Evolutionary conservation across 176 grass and related monocot genomes (phyloP), one percentile per base, ranked within the genome.

Genomic region (Phragmites australis): DNA sequence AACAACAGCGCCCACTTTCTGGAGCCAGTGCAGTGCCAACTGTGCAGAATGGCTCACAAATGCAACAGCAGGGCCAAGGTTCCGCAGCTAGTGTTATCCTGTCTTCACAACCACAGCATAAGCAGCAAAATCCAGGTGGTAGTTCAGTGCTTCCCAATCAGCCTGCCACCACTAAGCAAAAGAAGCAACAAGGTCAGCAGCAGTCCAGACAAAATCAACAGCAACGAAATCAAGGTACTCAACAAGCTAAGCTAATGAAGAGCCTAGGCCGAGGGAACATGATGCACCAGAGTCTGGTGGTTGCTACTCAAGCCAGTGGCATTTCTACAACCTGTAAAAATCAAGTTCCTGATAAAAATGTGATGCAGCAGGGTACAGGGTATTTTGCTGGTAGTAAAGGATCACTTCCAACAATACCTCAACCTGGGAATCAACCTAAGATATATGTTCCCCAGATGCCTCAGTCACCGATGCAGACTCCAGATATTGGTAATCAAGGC

Each of bases 191-290:
- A 60, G 75, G 63, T 76, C 90, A 85, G 50, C 91, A 84, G 57
- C 93, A 97, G 25, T 84, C 85, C 52, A 94, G 88, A 72, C 93
- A 89, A 87, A 89, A 87, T 69, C 85, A 84, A 60, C 93, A 96
- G 81, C 90, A 87, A 86, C 80, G 97, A 32, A 88, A 91, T 70
- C 97, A 91, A 70, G 81, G 82, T 73, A 94, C 88, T 75, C 96
- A 96, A 64, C 91, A 90, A 75, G 86, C 84, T 74, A 99, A 96
- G 87, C 93, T 92, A 72, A 88, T 93, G 70, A 95, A 95, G 84
- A 90, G 90, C 53, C 84, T 90, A 87, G 92, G 97, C 25, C 89
- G 93, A 78, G 90, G 97, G 46, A 87, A 88, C 83, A 87, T 96
- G 82, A 84, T 88, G 78, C 92, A 81, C 63, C 97, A 91, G 79